Evolutionary conservation across 371 early-diverging fungal species (phyloP), one percentile per base, ranked within the genome.

Genomic region (Syncephalastrum contaminatum): DNA sequence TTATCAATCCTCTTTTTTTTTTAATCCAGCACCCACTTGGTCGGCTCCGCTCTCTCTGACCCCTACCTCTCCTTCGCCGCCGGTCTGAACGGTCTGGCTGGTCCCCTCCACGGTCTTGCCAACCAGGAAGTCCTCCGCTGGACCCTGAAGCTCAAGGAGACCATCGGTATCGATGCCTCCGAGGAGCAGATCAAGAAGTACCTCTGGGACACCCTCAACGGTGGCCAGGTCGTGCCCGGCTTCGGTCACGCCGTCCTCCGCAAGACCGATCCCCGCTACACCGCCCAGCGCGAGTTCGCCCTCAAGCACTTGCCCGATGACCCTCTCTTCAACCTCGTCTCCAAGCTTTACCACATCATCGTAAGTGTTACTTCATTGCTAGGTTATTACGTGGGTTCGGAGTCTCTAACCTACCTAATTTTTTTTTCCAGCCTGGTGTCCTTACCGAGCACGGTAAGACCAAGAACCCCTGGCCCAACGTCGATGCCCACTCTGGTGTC

Each of bases 401-500:
- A 20, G 53, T 53, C 24, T 19, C 15, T 40, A 49, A 30, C 36
- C 36, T 30, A 30, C 36, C 18, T 18, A 43, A 54, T 48, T 43
- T 51, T 58, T 51, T 48, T 25, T 40, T 50, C 27, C 60, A 71
- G 72, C 99, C 99, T 21, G 91, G 90, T 64, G 94, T 97, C 52
- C 84, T 98, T 51, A 92, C 90, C 60, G 96, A 97, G 83, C 99
- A 98, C 84, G 99, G 98, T 64, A 98, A 97, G 91, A 97, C 97
- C 88, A 97, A 97, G 94, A 98, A 98, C 92, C 99, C 99, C 61
- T 98, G 94, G 94, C 99, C 99, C 75, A 98, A 98, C 77, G 98
- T 98, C 22, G 99, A 98, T 73, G 98, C 98, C 53, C 99, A 98
- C 91, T 90, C 90, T 55, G 99, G 99, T 75, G 96, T 96, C 64